Base-by-base conservation (phyloP, 2,329 filamentous ascomycete species). In the Elsinoe necatrix region DNA sequence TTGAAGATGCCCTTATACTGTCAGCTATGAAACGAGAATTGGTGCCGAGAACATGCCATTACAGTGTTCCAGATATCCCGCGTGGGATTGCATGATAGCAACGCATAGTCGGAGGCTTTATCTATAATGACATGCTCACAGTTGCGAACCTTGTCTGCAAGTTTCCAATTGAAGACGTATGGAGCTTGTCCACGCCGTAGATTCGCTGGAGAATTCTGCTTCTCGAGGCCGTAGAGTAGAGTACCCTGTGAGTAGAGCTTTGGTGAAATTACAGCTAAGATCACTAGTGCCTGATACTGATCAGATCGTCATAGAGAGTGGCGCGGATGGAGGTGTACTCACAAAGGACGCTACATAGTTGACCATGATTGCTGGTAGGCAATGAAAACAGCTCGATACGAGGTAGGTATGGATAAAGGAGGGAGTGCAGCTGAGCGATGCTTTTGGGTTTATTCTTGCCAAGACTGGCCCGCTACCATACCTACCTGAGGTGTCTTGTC, bases 1-100 rank as follows among this genome's bases (percentile, higher is more conserved):
- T 60, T 14, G 50, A 59, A 25, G n/a, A 42, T 20, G 39, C 55
- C 57, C 58, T 64, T 7, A 61, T 55, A 56, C 71, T 71, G 2
- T 64, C 63, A 25, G 69, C 64, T 61, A 29, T 29, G 8, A 11
- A 18, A 29, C 37, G 4, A 45, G 23, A 29, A 9, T 23, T 16
- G 11, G 43, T 9, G 3, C 1, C 23, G 31, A 18, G 21, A 1
- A 31, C 3, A 58, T 67, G 74, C 73, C 72, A 75, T 74, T 9
- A 75, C 73, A 0, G 72, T 74, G 54, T 76, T 75, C 73, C 73
- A 75, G 4, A 63, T 61, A 61, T 75, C 73, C 21, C 74, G 59
- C 12, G 69, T 71, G 0, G 69, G 65, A 58, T 75, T 72, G 61
- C 74, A 76, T 58, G 71, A 72, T 54, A 75, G 56, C 4, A 76